Evolutionary conservation across 257 asterid species (phyloP).

Genomic region (Verbascum thapsus): DNA sequence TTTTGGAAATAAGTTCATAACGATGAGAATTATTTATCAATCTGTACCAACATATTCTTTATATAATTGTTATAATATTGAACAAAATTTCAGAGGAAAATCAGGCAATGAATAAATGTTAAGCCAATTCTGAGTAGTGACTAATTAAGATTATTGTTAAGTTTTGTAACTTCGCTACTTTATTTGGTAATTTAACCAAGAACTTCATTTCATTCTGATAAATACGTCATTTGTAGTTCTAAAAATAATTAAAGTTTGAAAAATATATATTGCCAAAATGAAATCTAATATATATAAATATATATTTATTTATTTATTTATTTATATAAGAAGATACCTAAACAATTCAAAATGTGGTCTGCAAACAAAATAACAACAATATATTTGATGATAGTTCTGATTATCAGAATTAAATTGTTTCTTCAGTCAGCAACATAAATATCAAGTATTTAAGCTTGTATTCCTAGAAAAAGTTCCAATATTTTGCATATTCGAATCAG

Average conservation of each 20-base stretch:
- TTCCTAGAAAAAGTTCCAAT: too few species aligned
- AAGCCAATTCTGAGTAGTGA: neutral
- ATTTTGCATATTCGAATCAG: too few species aligned
- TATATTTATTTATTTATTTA: too few species aligned
- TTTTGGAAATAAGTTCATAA: neutral
- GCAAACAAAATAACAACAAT: too few species aligned
- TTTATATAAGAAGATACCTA: too few species aligned
- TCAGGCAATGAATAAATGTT: neutral
- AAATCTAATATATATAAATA: too few species aligned
- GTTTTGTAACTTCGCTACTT: neutral
- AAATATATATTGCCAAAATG: neutral
- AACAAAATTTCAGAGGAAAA: neutral
- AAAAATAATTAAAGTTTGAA: neutral
- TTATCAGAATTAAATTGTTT: too few species aligned
- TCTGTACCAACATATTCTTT: neutral
- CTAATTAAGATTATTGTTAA: neutral
- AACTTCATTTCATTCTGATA: neutral
- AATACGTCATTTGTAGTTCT: neutral
- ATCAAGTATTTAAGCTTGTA: too few species aligned
- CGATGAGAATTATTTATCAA: neutral
- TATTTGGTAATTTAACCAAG: conserved; percentile 1
- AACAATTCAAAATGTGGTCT: too few species aligned
- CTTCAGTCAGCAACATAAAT: too few species aligned
- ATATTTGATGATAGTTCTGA: too few species aligned
- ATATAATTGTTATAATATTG: neutral